These are phyloP conservation scores for Eimeria tenella DNA, from an alignment of 169 alveolate species.

Conservation along the genomic window DNA sequence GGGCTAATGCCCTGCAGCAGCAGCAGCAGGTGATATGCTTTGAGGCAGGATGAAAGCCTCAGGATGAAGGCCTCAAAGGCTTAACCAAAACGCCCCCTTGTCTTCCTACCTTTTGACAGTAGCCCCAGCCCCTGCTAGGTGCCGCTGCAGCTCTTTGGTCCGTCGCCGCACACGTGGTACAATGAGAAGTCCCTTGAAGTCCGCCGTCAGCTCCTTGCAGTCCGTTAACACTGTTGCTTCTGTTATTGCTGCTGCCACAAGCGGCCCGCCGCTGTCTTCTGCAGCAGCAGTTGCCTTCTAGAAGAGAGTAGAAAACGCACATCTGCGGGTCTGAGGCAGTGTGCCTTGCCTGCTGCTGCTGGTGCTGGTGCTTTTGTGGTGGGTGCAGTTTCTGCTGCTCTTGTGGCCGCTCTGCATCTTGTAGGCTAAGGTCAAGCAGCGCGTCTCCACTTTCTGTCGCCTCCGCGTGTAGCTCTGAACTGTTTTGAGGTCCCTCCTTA, in stretches of 20 bases:
- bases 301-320: background rate
- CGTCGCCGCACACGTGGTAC: background rate
- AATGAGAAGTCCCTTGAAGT: background rate
- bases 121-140: conserved; percentile 14
- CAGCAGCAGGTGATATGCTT: background rate
- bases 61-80: background rate
- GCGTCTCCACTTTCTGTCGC: background rate
- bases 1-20: background rate
- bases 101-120: conserved; percentile 5
- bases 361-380: conserved; percentile 12
- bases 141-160: background rate
- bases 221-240: background rate
- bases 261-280: conserved; percentile 18
- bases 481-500: no score
- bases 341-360: conserved; percentile 23
- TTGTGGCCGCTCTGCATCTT: background rate
- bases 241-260: conserved; percentile 54
- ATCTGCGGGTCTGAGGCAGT: background rate
- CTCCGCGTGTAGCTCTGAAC: background rate
- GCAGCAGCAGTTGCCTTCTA: conserved; percentile 57
- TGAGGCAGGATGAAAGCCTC: background rate
- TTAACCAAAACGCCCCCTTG: background rate
- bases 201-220: background rate
- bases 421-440: background rate
- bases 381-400: conserved; percentile 15